A percentile compares a stretch with the other conserved stretches of the same genome.
Conservation (phyloP, 73 alveolate species). For the Tetrahymena thermophila region DNA sequence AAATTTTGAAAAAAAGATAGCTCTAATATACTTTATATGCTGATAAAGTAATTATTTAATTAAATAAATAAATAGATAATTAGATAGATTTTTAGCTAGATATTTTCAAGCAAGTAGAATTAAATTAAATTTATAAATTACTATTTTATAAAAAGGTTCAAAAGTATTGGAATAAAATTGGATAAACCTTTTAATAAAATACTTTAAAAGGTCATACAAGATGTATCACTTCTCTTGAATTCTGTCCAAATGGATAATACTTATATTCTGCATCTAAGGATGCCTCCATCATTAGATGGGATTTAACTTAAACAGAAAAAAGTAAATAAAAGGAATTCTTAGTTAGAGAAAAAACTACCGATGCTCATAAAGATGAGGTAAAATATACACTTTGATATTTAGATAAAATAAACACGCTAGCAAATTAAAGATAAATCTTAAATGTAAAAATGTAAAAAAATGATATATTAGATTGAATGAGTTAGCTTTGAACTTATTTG, state of each 20-base stretch:
- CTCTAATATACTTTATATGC: constrained; percentile 4
- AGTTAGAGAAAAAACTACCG: constrained; percentile 12
- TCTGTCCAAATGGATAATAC: constrained; percentile 8
- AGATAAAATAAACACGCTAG: too few relatives aligned
- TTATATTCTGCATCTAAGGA: constrained; percentile 37
- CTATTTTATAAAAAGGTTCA: neutral
- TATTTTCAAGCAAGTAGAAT: neutral
- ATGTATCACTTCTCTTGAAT: constrained; percentile 23
- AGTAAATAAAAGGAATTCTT: constrained; percentile 11
- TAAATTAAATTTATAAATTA: neutral
- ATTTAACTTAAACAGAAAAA: neutral
- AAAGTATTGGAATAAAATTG: constrained; percentile 9
- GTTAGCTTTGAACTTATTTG: too few relatives aligned
- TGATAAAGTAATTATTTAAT: constrained; percentile 17
- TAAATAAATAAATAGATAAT: too few relatives aligned
- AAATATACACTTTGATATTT: neutral
- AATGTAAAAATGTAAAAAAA: too few relatives aligned
- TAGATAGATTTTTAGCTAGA: neutral
- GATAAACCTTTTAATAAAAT: constrained; percentile 3
- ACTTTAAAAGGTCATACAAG: constrained; percentile 30
- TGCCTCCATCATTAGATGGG: constrained; percentile 34
- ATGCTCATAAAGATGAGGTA: constrained; percentile 8
- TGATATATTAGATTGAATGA: too few relatives aligned
- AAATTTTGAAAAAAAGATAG: constrained; percentile 8
- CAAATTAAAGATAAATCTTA: too few relatives aligned